A percentile compares a stretch with the other conserved stretches of the same genome.
Conservation (phyloP, 108 stramenopile genomes). For the Nannochloropsis granulata region DNA sequence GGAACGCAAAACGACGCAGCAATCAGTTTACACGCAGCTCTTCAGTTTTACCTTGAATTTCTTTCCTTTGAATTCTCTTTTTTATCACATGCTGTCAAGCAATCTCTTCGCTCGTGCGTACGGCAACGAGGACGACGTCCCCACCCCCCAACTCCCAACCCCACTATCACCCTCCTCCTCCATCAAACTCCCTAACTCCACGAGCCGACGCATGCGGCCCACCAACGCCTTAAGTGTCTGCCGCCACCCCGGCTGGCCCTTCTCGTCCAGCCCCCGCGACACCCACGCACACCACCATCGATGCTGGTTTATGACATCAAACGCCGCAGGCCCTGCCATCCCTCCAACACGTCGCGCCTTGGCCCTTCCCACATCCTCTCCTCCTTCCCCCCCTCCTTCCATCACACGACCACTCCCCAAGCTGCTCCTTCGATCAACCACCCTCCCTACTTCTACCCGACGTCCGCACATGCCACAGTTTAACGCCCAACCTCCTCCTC, state of each 20-base stretch:
- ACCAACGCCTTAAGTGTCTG: neutral
- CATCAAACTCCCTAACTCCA: neutral
- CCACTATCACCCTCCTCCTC: neutral
- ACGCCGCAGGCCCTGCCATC: neutral
- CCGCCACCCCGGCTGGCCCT: neutral
- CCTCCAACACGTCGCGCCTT: neutral
- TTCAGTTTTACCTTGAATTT: too few species aligned
- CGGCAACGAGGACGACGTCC: neutral
- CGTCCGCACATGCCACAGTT: neutral
- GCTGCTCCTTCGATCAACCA: neutral
- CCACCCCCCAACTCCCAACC: neutral
- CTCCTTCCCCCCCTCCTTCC: neutral
- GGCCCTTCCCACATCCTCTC: neutral
- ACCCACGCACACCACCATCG: neutral
- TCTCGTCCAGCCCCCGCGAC: neutral
- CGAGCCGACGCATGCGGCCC: neutral
- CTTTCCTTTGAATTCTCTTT: neutral
- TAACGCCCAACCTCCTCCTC: neutral
- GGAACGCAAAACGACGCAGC: too few species aligned
- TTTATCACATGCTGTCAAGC: neutral
- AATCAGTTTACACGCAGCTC: too few species aligned
- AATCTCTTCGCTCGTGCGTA: neutral
- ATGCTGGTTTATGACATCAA: neutral
- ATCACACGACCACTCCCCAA: neutral
- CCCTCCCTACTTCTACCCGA: neutral